These are phyloP conservation scores for Auriculariales sp. DNA, from an alignment of 768 basidiomycete genomes.

Conservation along the genomic window DNA sequence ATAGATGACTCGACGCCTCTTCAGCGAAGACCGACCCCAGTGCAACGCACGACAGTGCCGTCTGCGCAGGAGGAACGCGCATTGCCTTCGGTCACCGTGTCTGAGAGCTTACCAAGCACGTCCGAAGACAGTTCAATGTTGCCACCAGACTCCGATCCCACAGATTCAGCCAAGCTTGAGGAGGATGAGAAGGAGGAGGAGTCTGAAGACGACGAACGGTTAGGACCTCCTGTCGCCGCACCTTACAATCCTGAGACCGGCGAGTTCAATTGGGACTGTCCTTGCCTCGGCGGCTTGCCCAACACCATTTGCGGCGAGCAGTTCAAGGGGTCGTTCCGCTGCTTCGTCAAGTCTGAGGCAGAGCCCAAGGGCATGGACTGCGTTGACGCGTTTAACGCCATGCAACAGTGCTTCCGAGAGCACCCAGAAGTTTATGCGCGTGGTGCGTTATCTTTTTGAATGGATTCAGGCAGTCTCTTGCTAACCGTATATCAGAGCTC, in stretches of 20 bases:
- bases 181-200: slow-evolving; percentile 9
- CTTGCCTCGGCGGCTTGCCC: slow-evolving; percentile 97
- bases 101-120: too few relatives aligned
- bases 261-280: slow-evolving; percentile 99
- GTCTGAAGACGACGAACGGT: slow-evolving; percentile 10
- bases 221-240: neutral
- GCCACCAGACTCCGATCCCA: too few relatives aligned
- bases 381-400: slow-evolving; percentile 90
- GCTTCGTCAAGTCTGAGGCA: slow-evolving; percentile 85
- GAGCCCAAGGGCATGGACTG: slow-evolving; percentile 98
- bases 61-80: too few relatives aligned
- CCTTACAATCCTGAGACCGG: slow-evolving; percentile 89
- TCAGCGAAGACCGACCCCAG: too few relatives aligned
- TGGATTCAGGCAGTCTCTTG: neutral
- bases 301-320: slow-evolving; percentile 88
- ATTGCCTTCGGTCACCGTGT: slow-evolving; percentile 40
- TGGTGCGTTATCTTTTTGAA: slow-evolving; percentile 44
- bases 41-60: too few relatives aligned
- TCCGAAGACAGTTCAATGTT: too few relatives aligned
- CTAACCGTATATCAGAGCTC: neutral
- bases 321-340: slow-evolving; percentile 92
- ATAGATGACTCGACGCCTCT: too few relatives aligned
- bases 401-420: slow-evolving; percentile 95
- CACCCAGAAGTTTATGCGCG: slow-evolving; percentile 95
- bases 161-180: neutral